A percentile compares a stretch with the other conserved stretches of the same genome.
phyloP scores from a whole-genome alignment of 306 rosid species.

The Delonix regia region DNA sequence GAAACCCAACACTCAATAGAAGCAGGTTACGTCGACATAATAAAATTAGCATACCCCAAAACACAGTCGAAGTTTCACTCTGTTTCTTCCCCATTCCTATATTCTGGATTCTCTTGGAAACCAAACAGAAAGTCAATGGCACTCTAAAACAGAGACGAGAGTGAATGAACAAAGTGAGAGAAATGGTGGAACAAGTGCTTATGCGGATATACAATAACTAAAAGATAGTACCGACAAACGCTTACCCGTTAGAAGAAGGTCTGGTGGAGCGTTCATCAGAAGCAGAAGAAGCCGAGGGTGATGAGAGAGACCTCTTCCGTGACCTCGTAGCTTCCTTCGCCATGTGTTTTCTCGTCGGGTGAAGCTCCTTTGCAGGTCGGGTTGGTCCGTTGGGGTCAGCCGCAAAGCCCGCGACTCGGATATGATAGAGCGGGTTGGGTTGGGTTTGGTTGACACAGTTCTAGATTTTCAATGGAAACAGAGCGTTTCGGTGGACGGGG shows the following conservation, averaged over 20 bases:
- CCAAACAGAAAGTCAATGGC: slow-evolving; percentile 18
- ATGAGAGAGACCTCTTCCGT: slow-evolving; percentile 25
- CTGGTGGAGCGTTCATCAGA: slow-evolving; percentile 25
- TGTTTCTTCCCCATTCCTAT: neutral
- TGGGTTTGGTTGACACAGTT: neutral
- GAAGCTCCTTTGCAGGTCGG: neutral
- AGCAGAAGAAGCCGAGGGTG: slow-evolving; percentile 27
- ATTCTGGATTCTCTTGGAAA: slow-evolving; percentile 31
- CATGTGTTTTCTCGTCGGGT: slow-evolving; percentile 36
- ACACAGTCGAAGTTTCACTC: neutral
- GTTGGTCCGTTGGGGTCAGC: neutral
- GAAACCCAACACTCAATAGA: slow-evolving; percentile 26
- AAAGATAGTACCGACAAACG: neutral
- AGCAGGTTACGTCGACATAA: neutral
- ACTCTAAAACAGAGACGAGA: slow-evolving; percentile 19
- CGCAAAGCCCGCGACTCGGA: neutral
- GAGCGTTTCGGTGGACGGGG: no score
- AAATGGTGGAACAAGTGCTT: neutral
- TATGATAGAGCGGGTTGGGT: neutral
- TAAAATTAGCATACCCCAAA: neutral
- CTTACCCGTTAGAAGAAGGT: slow-evolving; percentile 46
- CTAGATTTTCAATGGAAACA: neutral
- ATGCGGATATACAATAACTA: neutral
- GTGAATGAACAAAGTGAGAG: neutral
- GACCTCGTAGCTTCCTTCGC: slow-evolving; percentile 52